Conservation (phyloP, 441 rosid species). For the Rhodomyrtus psidioides region DNA sequence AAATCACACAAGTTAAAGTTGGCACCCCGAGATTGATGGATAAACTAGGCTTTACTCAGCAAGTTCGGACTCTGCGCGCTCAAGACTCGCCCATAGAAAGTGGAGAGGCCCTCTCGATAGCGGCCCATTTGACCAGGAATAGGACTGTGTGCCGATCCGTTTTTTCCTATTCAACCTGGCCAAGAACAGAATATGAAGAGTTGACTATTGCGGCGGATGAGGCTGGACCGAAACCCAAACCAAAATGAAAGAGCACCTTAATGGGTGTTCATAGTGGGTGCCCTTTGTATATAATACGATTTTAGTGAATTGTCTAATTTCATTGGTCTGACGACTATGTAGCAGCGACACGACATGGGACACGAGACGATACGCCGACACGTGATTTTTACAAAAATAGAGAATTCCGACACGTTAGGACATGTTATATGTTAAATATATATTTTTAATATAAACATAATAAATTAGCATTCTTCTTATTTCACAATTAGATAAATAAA, state of each 20-base stretch:
- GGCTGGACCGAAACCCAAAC: background rate
- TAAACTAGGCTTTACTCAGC: background rate
- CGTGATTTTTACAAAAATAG: too few species aligned
- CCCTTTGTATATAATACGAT: background rate
- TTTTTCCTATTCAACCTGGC: background rate
- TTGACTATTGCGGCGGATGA: background rate
- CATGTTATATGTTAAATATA: too few species aligned
- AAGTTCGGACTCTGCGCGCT: background rate
- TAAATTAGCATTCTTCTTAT: too few species aligned
- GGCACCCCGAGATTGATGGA: background rate
- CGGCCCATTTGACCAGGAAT: background rate
- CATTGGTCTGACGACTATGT: background rate
- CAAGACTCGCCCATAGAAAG: background rate
- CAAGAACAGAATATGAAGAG: background rate
- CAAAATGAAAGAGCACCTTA: background rate
- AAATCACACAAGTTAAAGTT: background rate
- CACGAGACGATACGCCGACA: too few species aligned
- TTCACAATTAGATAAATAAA: too few species aligned
- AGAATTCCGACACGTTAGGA: too few species aligned
- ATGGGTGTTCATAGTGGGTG: too few species aligned
- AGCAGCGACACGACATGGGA: too few species aligned
- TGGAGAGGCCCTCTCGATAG: background rate
- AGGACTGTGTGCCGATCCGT: background rate
- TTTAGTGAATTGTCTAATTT: background rate
- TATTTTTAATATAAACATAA: too few species aligned